Evolutionary conservation across 78 protist species (phyloP), one percentile per base, ranked within the genome.

Genomic region (Mantamonas sphyraenae): DNA sequence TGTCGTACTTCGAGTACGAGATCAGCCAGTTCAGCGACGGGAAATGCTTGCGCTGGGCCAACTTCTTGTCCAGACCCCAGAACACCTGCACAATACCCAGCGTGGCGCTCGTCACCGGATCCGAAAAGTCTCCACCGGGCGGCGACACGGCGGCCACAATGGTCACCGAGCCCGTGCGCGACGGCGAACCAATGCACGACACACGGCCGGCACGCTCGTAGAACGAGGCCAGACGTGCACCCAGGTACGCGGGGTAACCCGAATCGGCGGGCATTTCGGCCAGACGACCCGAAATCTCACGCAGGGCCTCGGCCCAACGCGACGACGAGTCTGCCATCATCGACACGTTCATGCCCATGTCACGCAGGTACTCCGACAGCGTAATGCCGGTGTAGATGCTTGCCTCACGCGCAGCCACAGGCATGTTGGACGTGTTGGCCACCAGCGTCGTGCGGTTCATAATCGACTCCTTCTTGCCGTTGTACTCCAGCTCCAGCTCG

Each of bases 381-480:
- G 50, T 19, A 16, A 51, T 39, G 14, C 93, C 99, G 28, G 99
- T 95, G 94, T 97, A 98, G 71, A 98, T 98, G 47, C 99, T 95
- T 56, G 99, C 99, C 84, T 96, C 99, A 60, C 99, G 94, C 19
- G 99, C 99, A 35, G 97, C 97, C 47, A 97, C 99, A n/a, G 99
- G 99, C 99, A 98, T 98, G 88, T 98, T 98, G 42, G 99, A 96
- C 10, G 99, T 97, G 88, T 98, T 98, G 74, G 99, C 99, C 5
- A 98, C 97, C 40, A 98, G 84, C n/a, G 92, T 76, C 34, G 99
- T 98, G 64, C 99, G 94, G 81, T 96, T 90, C 99, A 98, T 97
- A 88, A 97, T 95, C 38, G 94, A 58, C 73, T 88, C 96, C 37
- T 83, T 76, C 56, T 45, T 39, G 61, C 91, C 98, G 55, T 82